Base-by-base conservation (phyloP, 2,329 filamentous ascomycete genomes). In the Calonectria pseudoreteaudii region DNA sequence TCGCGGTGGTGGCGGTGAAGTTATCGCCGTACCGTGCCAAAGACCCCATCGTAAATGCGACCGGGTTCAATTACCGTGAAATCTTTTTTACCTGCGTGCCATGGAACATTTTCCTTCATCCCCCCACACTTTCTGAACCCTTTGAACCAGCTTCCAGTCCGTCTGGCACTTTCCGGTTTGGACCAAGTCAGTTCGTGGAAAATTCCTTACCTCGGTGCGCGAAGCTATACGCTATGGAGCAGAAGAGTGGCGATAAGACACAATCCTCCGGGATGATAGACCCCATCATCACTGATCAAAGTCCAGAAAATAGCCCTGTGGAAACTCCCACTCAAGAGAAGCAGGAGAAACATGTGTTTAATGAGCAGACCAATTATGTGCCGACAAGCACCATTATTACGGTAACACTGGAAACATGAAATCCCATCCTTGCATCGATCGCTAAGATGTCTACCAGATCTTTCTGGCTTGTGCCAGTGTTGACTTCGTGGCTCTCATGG, bases 391-490 rank as follows among this genome's bases (percentile, higher is more conserved):
- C 34, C 34, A 62, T 62, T 9, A 62, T 62, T 14, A 62, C 38
- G 56, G 56, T 62, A 62, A 28, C 23, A 20, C 36, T 41, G 34
- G 18, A 13, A 30, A 23, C 1, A 9, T 1, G 14, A 1, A 3
- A 18, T 44, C 4, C 11, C 2, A 7, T n/a, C 18, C 3, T 41
- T 28, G 14, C 4, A 30, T 38, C 11, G 16, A 18, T 13, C 10
- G 23, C 31, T 62, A 10, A 62, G 13, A 10, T 13, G 18, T 4
- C 23, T 4, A 2, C 0, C 16, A 62, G 56, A 62, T 62, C 14
- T 62, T 62, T 20, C 36, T 62, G 56, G 56, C 56, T 41, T 62
- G 56, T n/a, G 34, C 56, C 56, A 62, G 34, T 23, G 56, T 62
- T 13, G 56, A 62, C n/a, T 62, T 62, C 10, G 56, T 62, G 23